Base-by-base conservation (phyloP, 352 stramenopile species). In the Phytophthora palmivora region DNA sequence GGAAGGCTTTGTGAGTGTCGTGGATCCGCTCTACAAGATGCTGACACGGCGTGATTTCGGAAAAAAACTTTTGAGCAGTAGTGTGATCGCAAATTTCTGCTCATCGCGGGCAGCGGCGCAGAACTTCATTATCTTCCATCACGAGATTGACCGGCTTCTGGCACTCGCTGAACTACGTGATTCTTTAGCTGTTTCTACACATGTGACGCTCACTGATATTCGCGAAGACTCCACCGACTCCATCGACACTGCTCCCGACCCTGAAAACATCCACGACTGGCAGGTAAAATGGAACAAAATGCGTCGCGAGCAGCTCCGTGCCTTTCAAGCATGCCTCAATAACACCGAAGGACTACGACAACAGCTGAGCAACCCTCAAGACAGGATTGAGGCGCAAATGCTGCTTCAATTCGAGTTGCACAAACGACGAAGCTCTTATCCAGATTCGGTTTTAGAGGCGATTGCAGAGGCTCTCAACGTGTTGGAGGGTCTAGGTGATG, bases 351-450 rank as follows among this genome's bases (percentile, higher is more conserved):
- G 12, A 28, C 26, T 68, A n/a, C 52, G 21, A n/a, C 30, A 60
- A 12, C 34, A 59, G 14, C 52, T 73, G 28, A 61, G 14, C 18
- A 24, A 70, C 33, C 28, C 48, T 0, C 51, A 54, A 24, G 32
- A 34, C 7, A 57, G 52, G 34, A 38, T 58, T 11, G 63, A 72
- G 33, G 67, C 51, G 3, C 63, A 66, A 38, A 64, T 69, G 52
- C 26, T 72, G 22, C 62, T 69, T 19, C 57, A 76, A 21, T 72
- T 72, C 12, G 67, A 72, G 42, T 30, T 65, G 14, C 42, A 57
- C 12, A 76, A 72, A 46, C 58, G 58, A 11, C 52, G 47, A 51
- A 58, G 46, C 8, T 69, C 58, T 1, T 73, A 73, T 28, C 58
- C 58, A 10, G 42, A 69, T 36, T 69, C 51, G 39, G 58, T 69